A percentile compares a stretch with the other conserved stretches of the same genome.
phyloP scores from a whole-genome alignment of 73 alveolate species.

The Stentor roeselii region DNA sequence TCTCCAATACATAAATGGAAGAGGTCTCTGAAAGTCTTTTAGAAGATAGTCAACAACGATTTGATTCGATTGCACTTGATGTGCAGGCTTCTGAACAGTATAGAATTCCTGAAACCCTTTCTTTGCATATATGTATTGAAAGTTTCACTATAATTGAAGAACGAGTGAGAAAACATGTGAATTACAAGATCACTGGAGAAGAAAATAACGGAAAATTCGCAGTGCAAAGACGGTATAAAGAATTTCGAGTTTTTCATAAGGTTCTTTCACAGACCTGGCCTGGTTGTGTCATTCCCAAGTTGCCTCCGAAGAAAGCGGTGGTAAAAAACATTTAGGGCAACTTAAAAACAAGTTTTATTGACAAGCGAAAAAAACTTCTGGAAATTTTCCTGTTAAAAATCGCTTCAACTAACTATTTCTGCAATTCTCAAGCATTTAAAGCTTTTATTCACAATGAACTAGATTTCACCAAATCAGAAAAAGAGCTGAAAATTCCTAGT shows the following conservation, averaged over 20 bases:
- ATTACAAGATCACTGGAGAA: not conserved
- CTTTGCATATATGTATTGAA: too few species aligned
- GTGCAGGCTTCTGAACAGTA: too few species aligned
- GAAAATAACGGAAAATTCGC: not conserved
- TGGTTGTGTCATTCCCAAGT: not conserved
- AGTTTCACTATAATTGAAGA: not conserved
- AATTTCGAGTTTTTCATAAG: not conserved
- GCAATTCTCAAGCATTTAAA: not conserved
- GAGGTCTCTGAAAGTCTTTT: too few species aligned
- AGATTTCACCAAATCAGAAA: not conserved
- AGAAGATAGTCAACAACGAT: too few species aligned
- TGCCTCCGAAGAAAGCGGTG: not conserved
- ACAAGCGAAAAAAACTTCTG: constrained; percentile 1
- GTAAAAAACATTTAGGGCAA: not conserved
- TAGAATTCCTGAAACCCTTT: too few species aligned
- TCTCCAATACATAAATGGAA: too few species aligned
- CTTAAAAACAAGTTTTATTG: not conserved
- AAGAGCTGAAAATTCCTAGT: not conserved
- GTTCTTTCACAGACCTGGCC: not conserved
- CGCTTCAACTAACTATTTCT: not conserved
- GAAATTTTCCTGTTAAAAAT: not conserved
- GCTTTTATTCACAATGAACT: not conserved
- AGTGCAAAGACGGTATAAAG: not conserved
- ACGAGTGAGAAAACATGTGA: not conserved
- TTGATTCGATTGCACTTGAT: too few species aligned